phyloP scores from a whole-genome alignment of 768 basidiomycete species.

The Hygrocybe coccinea region DNA sequence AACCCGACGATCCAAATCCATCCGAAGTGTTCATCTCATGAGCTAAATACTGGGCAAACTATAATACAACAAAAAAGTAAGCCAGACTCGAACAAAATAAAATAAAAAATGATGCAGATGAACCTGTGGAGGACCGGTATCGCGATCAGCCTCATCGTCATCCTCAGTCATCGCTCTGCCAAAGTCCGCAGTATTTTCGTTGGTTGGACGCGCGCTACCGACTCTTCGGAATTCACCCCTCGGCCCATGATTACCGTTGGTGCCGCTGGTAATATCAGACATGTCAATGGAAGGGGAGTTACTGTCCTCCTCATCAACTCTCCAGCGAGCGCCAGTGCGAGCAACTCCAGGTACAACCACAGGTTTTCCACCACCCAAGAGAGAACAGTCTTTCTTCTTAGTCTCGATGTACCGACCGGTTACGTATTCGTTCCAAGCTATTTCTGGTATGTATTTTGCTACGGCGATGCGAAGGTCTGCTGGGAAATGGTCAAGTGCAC shows the following conservation, averaged over 20 bases:
- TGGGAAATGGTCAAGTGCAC: slow-evolving; percentile 84
- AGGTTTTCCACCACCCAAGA: slow-evolving; percentile 85
- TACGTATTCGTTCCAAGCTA: slow-evolving; percentile 87
- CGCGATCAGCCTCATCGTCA: slow-evolving; percentile 41
- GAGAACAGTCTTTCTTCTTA: slow-evolving; percentile 70
- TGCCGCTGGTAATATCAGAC: slow-evolving; percentile 13
- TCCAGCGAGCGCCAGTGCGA: slow-evolving; percentile 44
- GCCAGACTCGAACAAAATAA: slow-evolving; percentile 6
- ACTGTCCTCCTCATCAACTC: slow-evolving; percentile 63
- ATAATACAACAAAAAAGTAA: slow-evolving; percentile 3
- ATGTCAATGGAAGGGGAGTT: not conserved
- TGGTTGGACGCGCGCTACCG: slow-evolving; percentile 36
- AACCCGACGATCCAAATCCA: slow-evolving; percentile 43
- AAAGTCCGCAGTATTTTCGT: slow-evolving; percentile 62
- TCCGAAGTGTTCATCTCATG: slow-evolving; percentile 67
- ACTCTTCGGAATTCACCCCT: slow-evolving; percentile 60
- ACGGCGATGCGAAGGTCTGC: slow-evolving; percentile 66
- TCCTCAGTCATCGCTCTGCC: slow-evolving; percentile 41
- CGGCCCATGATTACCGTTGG: slow-evolving; percentile 19
- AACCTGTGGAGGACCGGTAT: slow-evolving; percentile 47
- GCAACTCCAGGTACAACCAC: slow-evolving; percentile 37
- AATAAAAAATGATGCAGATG: slow-evolving; percentile 14
- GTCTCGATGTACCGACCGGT: slow-evolving; percentile 81
- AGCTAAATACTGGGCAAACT: slow-evolving; percentile 80
- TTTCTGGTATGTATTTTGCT: slow-evolving; percentile 63